Percentiles rank a stretch among this genome's conserved stretches.
Conservation (phyloP, 140 eudicot genomes). For the Erigeron philadelphicus region DNA sequence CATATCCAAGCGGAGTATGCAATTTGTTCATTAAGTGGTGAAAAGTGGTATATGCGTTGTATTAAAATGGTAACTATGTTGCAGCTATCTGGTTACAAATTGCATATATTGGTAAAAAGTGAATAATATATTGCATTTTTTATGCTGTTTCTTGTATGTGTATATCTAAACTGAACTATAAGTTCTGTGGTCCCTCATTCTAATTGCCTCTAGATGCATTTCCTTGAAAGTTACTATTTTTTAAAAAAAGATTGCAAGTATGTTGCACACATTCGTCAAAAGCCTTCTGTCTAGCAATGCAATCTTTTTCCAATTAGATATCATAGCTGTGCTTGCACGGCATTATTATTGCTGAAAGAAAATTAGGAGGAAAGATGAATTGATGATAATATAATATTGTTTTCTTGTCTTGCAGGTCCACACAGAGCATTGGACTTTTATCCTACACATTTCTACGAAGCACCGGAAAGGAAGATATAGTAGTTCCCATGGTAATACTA, state of each 20-base stretch:
- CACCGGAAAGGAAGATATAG: constrained; percentile 91
- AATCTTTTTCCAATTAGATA: background rate
- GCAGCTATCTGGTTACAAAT: no score
- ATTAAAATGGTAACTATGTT: no score
- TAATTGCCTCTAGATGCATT: background rate
- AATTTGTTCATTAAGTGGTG: no score
- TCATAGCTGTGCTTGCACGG: background rate
- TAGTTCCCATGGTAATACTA: constrained; percentile 84
- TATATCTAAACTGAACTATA: no score
- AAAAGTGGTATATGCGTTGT: no score
- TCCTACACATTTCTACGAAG: constrained; percentile 78
- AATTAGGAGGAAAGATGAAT: no score
- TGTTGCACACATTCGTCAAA: background rate
- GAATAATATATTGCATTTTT: background rate
- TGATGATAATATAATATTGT: background rate
- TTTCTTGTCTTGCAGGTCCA: constrained; percentile 41
- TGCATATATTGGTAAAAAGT: background rate
- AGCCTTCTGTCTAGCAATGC: background rate
- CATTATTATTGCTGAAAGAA: no score
- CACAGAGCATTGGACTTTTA: constrained; percentile 85
- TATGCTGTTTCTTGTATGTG: no score
- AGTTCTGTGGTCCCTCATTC: background rate
- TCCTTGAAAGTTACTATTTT: no score
- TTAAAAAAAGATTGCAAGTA: no score
- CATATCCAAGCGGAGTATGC: no score